These are phyloP conservation scores for Chrysochromulina tobinii DNA, from an alignment of 78 protist genomes.

Conservation along the genomic window DNA sequence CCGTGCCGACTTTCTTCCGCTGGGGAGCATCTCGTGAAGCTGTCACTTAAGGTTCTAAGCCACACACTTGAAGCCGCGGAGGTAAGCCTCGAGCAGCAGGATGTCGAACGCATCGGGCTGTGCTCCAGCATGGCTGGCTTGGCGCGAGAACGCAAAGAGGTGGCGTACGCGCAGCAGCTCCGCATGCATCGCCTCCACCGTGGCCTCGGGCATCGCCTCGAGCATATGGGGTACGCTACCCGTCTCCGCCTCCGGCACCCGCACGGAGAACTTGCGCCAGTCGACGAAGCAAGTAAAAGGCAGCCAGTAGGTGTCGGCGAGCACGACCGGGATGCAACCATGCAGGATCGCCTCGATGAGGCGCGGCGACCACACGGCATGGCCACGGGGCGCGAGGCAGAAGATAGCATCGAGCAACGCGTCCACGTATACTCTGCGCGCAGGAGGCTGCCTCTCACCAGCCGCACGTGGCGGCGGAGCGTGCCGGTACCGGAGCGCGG, in stretches of 20 bases:
- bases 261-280: neutral
- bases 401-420: neutral
- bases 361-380: neutral
- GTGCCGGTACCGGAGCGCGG: too few relatives aligned
- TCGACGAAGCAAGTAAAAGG: neutral
- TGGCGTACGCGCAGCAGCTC: neutral
- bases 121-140: too few relatives aligned
- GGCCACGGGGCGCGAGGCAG: neutral
- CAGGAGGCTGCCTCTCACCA: neutral
- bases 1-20: too few relatives aligned
- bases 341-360: neutral
- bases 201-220: neutral
- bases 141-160: neutral
- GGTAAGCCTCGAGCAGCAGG: too few relatives aligned
- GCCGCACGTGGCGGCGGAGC: neutral
- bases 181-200: neutral
- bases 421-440: neutral
- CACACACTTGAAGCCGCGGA: too few relatives aligned
- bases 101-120: too few relatives aligned
- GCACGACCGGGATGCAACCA: neutral
- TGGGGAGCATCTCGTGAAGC: too few relatives aligned
- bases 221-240: neutral
- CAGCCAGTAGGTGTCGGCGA: neutral
- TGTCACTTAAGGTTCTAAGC: too few relatives aligned
- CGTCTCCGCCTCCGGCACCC: neutral